Evolutionary conservation across 768 basidiomycete genomes (phyloP).

Genomic region (Podaxis sp.): DNA sequence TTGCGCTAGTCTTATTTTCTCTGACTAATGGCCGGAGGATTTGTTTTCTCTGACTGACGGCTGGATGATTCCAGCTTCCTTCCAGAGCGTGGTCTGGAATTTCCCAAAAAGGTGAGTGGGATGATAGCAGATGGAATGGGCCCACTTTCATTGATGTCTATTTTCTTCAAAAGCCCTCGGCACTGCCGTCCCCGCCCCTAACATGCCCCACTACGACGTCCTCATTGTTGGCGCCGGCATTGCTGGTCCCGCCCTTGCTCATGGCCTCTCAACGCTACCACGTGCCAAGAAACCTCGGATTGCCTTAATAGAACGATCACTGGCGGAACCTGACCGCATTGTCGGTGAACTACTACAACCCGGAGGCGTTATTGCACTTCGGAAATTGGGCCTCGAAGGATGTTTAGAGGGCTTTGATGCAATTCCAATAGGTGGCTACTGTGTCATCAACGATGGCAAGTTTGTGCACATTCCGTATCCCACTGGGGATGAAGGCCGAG

Average conservation of each 20-base stretch:
- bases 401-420: slow-evolving; percentile 90
- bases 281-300: slow-evolving; percentile 66
- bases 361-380: slow-evolving; percentile 77
- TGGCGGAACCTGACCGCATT: slow-evolving; percentile 92
- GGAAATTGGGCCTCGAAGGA: slow-evolving; percentile 71
- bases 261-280: slow-evolving; percentile 68
- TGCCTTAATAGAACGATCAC: slow-evolving; percentile 86
- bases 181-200: background rate
- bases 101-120: slow-evolving; percentile 2
- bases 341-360: slow-evolving; percentile 98
- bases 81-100: slow-evolving; percentile 6
- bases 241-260: slow-evolving; percentile 85
- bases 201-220: slow-evolving; percentile 56
- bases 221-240: slow-evolving; percentile 92
- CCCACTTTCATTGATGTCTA: slow-evolving; percentile 4
- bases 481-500: slow-evolving; percentile 64
- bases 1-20: background rate
- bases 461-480: slow-evolving; percentile 92
- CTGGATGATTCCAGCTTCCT: background rate
- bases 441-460: slow-evolving; percentile 64
- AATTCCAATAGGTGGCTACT: slow-evolving; percentile 81
- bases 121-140: background rate
- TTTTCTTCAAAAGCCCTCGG: background rate
- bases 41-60: background rate
- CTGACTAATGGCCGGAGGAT: background rate